These are phyloP conservation scores for Pelargonium citronellum DNA, from an alignment of 441 rosid species.

Conservation along the genomic window DNA sequence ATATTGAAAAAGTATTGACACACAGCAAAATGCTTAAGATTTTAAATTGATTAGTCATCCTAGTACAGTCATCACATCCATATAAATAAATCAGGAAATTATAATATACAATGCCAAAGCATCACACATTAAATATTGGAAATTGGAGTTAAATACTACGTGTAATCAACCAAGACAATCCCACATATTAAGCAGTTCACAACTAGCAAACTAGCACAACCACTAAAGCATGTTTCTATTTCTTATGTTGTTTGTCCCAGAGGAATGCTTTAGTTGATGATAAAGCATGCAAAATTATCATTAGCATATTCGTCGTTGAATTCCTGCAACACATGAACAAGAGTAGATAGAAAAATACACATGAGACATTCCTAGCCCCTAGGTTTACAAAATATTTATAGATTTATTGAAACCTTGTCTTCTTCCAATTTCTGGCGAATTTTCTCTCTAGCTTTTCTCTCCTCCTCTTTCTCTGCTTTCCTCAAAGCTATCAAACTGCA, in stretches of 20 bases:
- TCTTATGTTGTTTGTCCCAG: not conserved
- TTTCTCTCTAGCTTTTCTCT: conserved; percentile 80
- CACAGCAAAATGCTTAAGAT: too few relatives aligned
- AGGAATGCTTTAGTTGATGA: conserved; percentile 2
- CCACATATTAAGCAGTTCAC: not conserved
- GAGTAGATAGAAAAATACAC: not conserved
- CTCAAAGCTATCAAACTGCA: conserved; percentile 64
- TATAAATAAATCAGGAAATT: too few relatives aligned
- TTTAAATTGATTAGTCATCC: too few relatives aligned
- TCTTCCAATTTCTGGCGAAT: conserved; percentile 95
- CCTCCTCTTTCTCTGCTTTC: conserved; percentile 97
- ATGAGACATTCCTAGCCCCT: too few relatives aligned
- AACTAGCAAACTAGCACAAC: too few relatives aligned
- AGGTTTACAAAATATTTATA: not conserved
- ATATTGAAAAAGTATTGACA: too few relatives aligned
- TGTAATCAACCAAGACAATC: not conserved
- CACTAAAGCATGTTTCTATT: not conserved
- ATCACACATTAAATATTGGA: not conserved
- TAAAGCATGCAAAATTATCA: not conserved
- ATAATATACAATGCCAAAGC: too few relatives aligned
- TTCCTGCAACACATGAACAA: not conserved
- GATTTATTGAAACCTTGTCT: conserved; percentile 56
- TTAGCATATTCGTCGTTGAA: not conserved
- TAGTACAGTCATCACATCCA: too few relatives aligned
- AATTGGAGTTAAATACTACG: not conserved